Conservation (phyloP, 1,139 yeast genomes). For the Candida albicans region DNA sequence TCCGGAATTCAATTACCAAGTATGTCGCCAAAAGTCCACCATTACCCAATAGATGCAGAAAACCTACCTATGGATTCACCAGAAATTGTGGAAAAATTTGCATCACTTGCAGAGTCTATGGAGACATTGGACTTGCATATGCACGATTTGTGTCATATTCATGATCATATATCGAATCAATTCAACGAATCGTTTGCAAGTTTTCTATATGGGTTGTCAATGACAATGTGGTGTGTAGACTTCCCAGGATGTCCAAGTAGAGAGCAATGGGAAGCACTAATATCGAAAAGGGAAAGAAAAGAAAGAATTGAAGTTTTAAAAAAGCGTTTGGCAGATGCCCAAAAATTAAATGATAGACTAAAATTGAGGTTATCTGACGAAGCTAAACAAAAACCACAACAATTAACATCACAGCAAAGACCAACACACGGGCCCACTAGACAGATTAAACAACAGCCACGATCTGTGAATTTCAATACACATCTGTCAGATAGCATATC, state of each 20-base stretch:
- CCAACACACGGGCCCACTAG: neutral
- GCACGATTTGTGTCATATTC: slow-evolving; percentile 46
- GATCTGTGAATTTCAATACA: slow-evolving; percentile 2
- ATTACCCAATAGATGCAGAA: slow-evolving; percentile 43
- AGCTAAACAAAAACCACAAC: slow-evolving; percentile 3
- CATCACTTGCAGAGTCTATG: slow-evolving; percentile 51
- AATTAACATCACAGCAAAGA: neutral
- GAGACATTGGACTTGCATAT: slow-evolving; percentile 50
- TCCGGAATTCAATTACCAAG: slow-evolving; percentile 42
- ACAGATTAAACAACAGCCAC: neutral
- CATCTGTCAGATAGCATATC: neutral
- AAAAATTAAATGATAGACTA: slow-evolving; percentile 28
- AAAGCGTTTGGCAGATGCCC: slow-evolving; percentile 23
- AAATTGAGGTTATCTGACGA: slow-evolving; percentile 21
- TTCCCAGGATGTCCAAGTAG: slow-evolving; percentile 46
- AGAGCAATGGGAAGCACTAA: slow-evolving; percentile 35
- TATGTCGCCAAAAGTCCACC: slow-evolving; percentile 41
- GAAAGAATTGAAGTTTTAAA: slow-evolving; percentile 24
- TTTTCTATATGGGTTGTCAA: slow-evolving; percentile 58
- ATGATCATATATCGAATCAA: slow-evolving; percentile 48
- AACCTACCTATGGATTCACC: slow-evolving; percentile 39
- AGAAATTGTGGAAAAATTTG: slow-evolving; percentile 32
- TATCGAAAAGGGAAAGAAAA: slow-evolving; percentile 27
- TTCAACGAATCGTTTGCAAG: slow-evolving; percentile 66
- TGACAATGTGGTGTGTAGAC: slow-evolving; percentile 68